Base-by-base conservation (phyloP, 768 basidiomycete genomes). In the Botryobasidium botryosum region DNA sequence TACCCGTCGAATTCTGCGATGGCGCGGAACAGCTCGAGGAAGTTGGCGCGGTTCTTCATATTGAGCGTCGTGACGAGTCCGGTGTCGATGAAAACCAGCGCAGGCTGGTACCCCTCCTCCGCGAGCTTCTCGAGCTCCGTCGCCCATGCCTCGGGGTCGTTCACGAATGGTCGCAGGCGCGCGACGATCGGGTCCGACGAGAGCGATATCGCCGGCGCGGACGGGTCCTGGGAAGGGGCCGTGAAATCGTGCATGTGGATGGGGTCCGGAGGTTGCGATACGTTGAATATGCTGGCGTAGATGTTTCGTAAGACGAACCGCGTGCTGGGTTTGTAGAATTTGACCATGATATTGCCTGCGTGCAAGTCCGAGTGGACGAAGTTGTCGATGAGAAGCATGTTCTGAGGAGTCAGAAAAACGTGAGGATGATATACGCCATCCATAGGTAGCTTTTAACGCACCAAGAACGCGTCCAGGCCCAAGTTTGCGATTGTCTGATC, bases 1-100 rank as follows among this genome's bases (percentile, higher is more conserved):
- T 97, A 97, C 0, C 94, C 94, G 58, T 99, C 94, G 49, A 99
- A 99, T 53, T 90, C 79, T 27, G 94, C 92, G 28, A 99, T 72
- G 3, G 92, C 87, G 44, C 81, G 78, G 66, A 99, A 97, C 50
- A 99, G 77, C 56, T 99, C 92, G 37, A 99, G 71, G 60, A 99
- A 99, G 62, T 99, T 96, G 47, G 69, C 66, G 24, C 92, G 75
- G 61, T 97, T 87, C n/a, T 58, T 65, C 2, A 70, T 69, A 55
- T 84, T 74, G 38, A 99, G 76, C 0, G 79, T 79, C 3, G 91
- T 97, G 43, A 92, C 79, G 24, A 99, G 74, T 2, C 94, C 94
- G 0, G 92, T 86, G 58, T 99, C 94, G 54, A 99, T 84, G 50
- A 99, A 90, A 46, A 97, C 79, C 42, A 99, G 70, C 60, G 96